Percentiles rank a stretch among this genome's conserved stretches.
Evolutionary conservation across 2,329 filamentous ascomycete genomes (phyloP).

Genomic region (Diaporthe batatas): DNA sequence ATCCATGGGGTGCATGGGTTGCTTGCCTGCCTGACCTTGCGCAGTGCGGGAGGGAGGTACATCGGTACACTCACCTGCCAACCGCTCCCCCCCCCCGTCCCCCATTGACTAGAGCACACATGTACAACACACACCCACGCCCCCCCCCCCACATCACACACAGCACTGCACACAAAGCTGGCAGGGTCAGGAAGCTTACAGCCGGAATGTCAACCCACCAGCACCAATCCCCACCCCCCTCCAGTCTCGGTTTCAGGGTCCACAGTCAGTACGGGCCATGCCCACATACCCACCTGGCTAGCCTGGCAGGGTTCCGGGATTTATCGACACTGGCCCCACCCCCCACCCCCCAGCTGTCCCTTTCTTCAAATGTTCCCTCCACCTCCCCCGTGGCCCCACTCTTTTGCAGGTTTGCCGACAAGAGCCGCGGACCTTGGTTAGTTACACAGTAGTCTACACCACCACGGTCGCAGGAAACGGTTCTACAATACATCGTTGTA

Average conservation of each 20-base stretch:
- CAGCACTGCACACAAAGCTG: constrained; percentile 10
- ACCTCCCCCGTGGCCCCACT: not conserved
- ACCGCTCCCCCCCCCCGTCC: not conserved
- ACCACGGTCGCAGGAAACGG: constrained; percentile 10
- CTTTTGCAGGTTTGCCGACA: constrained; percentile 31
- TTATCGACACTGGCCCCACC: not conserved
- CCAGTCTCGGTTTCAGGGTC: constrained; percentile 32
- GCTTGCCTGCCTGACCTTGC: not conserved
- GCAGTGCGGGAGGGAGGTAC: not conserved
- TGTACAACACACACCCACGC: too few relatives aligned
- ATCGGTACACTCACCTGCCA: not conserved
- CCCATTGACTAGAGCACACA: not conserved
- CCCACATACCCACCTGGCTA: not conserved
- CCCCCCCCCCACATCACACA: not conserved
- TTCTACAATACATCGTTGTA: too few relatives aligned
- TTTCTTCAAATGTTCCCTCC: not conserved
- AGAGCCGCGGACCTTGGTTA: constrained; percentile 32
- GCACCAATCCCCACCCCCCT: not conserved
- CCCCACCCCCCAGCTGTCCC: not conserved
- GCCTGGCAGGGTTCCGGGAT: constrained; percentile 22
- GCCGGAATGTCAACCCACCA: constrained; percentile 20
- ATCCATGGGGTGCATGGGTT: not conserved
- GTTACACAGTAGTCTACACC: too few relatives aligned
- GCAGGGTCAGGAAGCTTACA: constrained; percentile 32
- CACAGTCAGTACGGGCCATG: constrained; percentile 22